Evolutionary conservation across 225 moss, liverwort and hornwort genomes (phyloP).

Genomic region (Anthoceros angustus): DNA sequence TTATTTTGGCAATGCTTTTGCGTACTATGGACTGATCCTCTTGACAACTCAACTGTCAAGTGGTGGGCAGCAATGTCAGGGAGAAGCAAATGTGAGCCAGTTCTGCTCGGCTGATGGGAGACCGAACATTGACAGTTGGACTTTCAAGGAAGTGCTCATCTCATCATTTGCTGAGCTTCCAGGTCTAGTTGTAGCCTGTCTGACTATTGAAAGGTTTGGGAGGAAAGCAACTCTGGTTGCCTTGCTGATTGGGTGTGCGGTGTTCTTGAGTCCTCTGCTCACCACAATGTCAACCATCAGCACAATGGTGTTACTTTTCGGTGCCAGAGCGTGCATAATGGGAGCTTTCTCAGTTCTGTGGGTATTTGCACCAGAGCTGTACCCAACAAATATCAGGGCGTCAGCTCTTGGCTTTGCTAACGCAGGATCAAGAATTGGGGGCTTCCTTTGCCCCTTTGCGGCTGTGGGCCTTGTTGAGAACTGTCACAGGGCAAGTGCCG

Average conservation of each 20-base stretch:
- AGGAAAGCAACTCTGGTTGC: slow-evolving; percentile 48
- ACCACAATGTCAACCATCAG: slow-evolving; percentile 22
- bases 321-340: slow-evolving; percentile 85
- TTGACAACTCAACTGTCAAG: slow-evolving; percentile 64
- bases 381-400: slow-evolving; percentile 60
- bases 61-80: neutral
- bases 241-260: slow-evolving; percentile 50
- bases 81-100: neutral
- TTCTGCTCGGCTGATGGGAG: slow-evolving; percentile 31
- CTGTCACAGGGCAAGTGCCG: slow-evolving; percentile 46
- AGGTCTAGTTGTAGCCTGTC: slow-evolving; percentile 69
- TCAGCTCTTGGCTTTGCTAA: slow-evolving; percentile 68
- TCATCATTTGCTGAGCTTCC: slow-evolving; percentile 74
- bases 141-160: slow-evolving; percentile 71
- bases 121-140: slow-evolving; percentile 40
- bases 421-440: slow-evolving; percentile 60
- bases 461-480: slow-evolving; percentile 68
- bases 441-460: slow-evolving; percentile 81
- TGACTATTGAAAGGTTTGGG: slow-evolving; percentile 74
- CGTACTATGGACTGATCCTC: slow-evolving; percentile 87
- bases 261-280: slow-evolving; percentile 55
- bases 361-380: slow-evolving; percentile 90
- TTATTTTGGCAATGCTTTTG: slow-evolving; percentile 83
- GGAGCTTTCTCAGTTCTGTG: slow-evolving; percentile 79
- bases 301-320: slow-evolving; percentile 70